Evolutionary conservation across 164 flowering plant genomes (phyloP).

Genomic region (Magnolia changhungtana): DNA sequence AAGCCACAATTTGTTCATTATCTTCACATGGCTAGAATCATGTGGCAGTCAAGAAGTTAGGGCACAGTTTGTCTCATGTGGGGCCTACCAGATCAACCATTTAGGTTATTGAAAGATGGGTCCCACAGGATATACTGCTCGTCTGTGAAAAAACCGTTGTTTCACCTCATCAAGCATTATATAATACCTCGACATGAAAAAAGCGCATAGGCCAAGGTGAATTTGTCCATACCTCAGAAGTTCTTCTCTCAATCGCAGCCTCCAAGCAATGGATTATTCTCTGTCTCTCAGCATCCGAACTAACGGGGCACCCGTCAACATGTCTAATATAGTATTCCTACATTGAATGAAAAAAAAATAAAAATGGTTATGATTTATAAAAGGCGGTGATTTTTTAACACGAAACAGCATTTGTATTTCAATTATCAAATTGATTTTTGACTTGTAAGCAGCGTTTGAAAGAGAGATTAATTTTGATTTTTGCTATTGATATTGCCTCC

Average conservation of each 20-base stretch:
- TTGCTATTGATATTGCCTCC: too few relatives aligned
- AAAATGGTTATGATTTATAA: background rate
- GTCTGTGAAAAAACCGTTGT: too few relatives aligned
- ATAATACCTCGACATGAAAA: background rate
- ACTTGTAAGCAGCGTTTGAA: too few relatives aligned
- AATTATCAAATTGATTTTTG: background rate
- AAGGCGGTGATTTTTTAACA: background rate
- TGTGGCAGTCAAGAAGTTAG: too few relatives aligned
- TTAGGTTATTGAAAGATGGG: too few relatives aligned
- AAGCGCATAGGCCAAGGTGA: background rate
- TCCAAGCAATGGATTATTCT: constrained; percentile 79
- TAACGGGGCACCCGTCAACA: constrained; percentile 76
- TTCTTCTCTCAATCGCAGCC: constrained; percentile 79
- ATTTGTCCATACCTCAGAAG: constrained; percentile 59
- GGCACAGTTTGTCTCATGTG: too few relatives aligned
- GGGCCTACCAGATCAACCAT: too few relatives aligned
- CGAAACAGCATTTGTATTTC: background rate
- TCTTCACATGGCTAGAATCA: too few relatives aligned
- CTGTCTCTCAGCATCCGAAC: constrained; percentile 87
- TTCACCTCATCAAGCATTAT: too few relatives aligned
- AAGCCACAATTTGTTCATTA: too few relatives aligned
- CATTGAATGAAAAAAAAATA: background rate
- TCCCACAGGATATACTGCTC: too few relatives aligned
- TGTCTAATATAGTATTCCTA: constrained; percentile 93
- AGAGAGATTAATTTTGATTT: too few relatives aligned